phyloP scores from a whole-genome alignment of 768 basidiomycete species.

The Xerocomus potaroensis region DNA sequence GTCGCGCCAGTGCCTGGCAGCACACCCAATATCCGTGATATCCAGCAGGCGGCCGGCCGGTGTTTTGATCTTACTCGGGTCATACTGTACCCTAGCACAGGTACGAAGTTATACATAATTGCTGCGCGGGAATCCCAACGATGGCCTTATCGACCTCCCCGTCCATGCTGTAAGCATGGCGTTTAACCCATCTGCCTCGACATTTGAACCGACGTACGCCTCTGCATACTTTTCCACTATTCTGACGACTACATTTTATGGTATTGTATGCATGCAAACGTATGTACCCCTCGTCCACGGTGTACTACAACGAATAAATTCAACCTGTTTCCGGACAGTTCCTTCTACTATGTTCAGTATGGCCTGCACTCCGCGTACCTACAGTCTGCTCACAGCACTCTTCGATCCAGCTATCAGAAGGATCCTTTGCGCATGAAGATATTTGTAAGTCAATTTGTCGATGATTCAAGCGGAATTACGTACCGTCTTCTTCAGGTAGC shows the following conservation, averaged over 20 bases:
- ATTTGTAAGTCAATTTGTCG: background rate
- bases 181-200: background rate
- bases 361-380: background rate
- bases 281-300: background rate
- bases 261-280: background rate
- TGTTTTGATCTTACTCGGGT: too few relatives aligned
- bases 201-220: background rate
- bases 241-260: background rate
- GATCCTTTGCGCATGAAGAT: background rate
- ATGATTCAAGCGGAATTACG: too few relatives aligned
- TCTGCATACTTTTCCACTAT: background rate
- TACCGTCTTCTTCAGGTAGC: background rate
- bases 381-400: background rate
- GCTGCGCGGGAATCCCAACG: too few relatives aligned
- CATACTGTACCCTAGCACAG: too few relatives aligned
- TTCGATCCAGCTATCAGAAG: background rate
- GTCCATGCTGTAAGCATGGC: too few relatives aligned
- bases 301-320: background rate
- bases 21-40: too few relatives aligned
- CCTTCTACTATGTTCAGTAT: conserved; percentile 1
- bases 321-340: background rate
- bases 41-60: too few relatives aligned
- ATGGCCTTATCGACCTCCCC: too few relatives aligned
- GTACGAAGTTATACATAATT: too few relatives aligned
- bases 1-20: too few relatives aligned